Evolutionary conservation across 768 basidiomycete genomes (phyloP), one percentile per base, ranked within the genome.

Genomic region (Saitozyma sp.): DNA sequence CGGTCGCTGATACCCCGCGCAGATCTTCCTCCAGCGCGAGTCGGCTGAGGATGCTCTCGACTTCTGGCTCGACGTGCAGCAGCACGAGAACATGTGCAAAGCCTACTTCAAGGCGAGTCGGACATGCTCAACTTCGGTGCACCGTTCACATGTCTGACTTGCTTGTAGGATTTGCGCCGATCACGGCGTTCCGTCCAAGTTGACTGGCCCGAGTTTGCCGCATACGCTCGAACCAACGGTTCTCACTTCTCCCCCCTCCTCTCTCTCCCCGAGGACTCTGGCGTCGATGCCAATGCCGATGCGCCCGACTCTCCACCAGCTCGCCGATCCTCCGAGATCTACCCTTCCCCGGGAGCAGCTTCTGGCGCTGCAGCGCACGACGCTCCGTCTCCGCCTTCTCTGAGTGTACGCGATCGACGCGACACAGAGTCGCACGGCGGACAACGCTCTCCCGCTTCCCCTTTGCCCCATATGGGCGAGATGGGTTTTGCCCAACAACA

Each of bases 151-250:
- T 9, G 60, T 19, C 60, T 55, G 60, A 48, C 29, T 19, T 16
- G 9, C 53, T 5, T 8, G 6, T 42, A 80, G 83, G 96, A 98
- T 79, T 87, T 99, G 57, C 89, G 91, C 74, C 93, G 94, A 82
- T 93, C 93, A 0, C 93, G 94, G 3, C 86, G 89, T 37, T 87
- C 89, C 11, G 90, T 99, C 78, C 89, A 89, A 77, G 90, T 97
- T 16, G 96, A 97, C 78, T 99, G 96, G 96, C 96, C 96, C 6
- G 91, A 96, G 79, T 98, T 95, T 74, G 94, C 91, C 87, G 89
- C 92, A 66, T 91, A 92, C 76, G 96, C 96, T 11, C 86, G 92
- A 52, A 83, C 89, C 51, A 83, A 95, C 54, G 96, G 95, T 5
- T 93, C 92, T 6, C 92, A 95, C 60, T 98, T 97, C 72, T 90